Conservation (phyloP, 2,329 filamentous ascomycete species). For the Cladosporium sp. region DNA sequence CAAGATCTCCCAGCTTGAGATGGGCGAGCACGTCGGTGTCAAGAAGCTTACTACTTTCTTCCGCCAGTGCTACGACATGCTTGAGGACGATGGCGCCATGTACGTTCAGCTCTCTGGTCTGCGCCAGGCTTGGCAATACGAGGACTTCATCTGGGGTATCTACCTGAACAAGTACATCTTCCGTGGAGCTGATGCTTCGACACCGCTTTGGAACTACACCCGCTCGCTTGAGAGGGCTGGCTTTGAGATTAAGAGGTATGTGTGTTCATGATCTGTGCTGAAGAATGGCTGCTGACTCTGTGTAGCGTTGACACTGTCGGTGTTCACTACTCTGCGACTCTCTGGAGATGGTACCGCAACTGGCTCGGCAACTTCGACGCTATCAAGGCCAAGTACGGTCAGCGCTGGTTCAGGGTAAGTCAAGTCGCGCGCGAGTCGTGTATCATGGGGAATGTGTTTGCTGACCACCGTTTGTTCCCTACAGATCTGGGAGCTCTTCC, state of each 20-base stretch:
- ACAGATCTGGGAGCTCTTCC: conserved; percentile 84
- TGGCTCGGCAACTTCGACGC: conserved; percentile 93
- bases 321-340: conserved; percentile 92
- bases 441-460: no score
- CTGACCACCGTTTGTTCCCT: not conserved
- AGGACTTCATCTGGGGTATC: conserved; percentile 95
- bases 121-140: conserved; percentile 93
- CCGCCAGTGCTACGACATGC: conserved; percentile 86
- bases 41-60: conserved; percentile 79
- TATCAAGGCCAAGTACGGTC: conserved; percentile 90
- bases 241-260: conserved; percentile 73
- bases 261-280: not conserved
- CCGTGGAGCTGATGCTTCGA: conserved; percentile 92
- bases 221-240: conserved; percentile 80
- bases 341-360: conserved; percentile 99
- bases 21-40: conserved; percentile 98
- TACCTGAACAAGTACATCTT: conserved; percentile 98
- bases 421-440: no score
- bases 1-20: conserved; percentile 96
- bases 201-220: conserved; percentile 82
- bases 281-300: not conserved
- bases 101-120: conserved; percentile 95
- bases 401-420: conserved; percentile 74
- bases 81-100: conserved; percentile 92
- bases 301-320: conserved; percentile 76